Conservation (phyloP, 2,329 filamentous ascomycete species). For the Cladosporium phlei region DNA sequence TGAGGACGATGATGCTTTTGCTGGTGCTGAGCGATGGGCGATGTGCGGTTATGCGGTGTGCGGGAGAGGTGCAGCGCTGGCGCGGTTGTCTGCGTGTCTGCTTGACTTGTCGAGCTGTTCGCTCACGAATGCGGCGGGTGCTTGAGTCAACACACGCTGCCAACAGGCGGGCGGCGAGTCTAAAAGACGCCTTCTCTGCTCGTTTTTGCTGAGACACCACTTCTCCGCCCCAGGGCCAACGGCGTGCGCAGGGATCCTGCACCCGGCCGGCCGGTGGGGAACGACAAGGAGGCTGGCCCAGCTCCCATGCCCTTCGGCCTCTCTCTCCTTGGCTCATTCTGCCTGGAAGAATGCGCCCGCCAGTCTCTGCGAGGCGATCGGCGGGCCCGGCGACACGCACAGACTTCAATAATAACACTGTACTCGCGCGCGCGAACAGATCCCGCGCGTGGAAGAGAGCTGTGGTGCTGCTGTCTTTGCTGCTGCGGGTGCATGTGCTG, state of each 20-base stretch:
- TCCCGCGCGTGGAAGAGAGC: constrained; percentile 6
- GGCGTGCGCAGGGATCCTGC: constrained; percentile 11
- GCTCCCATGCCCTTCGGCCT: constrained; percentile 5
- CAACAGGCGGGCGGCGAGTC: constrained; percentile 4
- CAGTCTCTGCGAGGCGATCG: constrained; percentile 6
- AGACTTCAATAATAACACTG: too few species aligned
- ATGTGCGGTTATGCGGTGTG: constrained; percentile 6
- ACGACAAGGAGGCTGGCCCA: constrained; percentile 4
- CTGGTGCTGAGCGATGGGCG: background rate
- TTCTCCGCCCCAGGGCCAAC: constrained; percentile 14
- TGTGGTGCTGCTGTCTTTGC: constrained; percentile 1
- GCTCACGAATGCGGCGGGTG: too few species aligned
- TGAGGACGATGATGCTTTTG: background rate
- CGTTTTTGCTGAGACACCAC: constrained; percentile 14
- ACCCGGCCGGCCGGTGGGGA: constrained; percentile 12
- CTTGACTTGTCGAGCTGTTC: too few species aligned
- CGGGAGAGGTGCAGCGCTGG: constrained; percentile 10
- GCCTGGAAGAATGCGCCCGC: background rate
- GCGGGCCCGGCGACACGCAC: constrained; percentile 6
- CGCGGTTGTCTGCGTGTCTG: constrained; percentile 1
- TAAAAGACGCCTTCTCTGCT: constrained; percentile 14
- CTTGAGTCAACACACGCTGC: constrained; percentile 5
- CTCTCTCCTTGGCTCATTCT: background rate
- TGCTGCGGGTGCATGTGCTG: constrained; percentile 10
- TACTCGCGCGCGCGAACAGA: constrained; percentile 11